Conservation (phyloP, 148 eudicot species). For the Selenicereus undatus region DNA sequence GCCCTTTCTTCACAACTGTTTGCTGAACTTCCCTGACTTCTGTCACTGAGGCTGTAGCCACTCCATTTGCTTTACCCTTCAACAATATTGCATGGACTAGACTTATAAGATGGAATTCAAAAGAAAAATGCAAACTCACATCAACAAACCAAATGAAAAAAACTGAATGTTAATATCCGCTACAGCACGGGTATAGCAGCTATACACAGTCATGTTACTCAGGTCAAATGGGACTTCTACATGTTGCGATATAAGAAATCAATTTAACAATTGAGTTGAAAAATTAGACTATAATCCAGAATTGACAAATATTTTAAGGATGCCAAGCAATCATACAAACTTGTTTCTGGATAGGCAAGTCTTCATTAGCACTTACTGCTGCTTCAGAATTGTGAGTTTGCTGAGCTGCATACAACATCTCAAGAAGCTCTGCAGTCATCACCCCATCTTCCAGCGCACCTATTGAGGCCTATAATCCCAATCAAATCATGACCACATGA, state of each 20-base stretch:
- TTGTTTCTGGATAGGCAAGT: constrained; percentile 3
- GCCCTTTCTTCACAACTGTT: constrained; percentile 37
- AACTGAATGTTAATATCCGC: neutral
- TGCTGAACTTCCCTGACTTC: constrained; percentile 45
- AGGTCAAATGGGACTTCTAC: neutral
- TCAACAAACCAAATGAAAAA: neutral
- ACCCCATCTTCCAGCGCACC: constrained; percentile 64
- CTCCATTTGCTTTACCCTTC: constrained; percentile 63
- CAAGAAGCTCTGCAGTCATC: constrained; percentile 75
- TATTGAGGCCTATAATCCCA: constrained; percentile 54
- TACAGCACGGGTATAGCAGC: neutral
- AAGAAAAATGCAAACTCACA: neutral
- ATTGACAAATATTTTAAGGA: neutral
- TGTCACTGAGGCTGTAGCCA: constrained; percentile 31
- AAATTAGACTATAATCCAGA: neutral
- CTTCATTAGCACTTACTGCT: constrained; percentile 19
- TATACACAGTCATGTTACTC: neutral
- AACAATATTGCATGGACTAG: constrained; percentile 10
- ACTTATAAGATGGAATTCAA: neutral
- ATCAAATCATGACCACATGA: neutral
- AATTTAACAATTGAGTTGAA: neutral
- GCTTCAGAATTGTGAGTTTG: constrained; percentile 30
- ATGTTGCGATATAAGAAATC: neutral
- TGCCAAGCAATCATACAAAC: constrained; percentile 4
- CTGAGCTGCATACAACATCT: constrained; percentile 40